Conservation (phyloP, 495 filamentous ascomycete species). For the Talaromyces adpressus region DNA sequence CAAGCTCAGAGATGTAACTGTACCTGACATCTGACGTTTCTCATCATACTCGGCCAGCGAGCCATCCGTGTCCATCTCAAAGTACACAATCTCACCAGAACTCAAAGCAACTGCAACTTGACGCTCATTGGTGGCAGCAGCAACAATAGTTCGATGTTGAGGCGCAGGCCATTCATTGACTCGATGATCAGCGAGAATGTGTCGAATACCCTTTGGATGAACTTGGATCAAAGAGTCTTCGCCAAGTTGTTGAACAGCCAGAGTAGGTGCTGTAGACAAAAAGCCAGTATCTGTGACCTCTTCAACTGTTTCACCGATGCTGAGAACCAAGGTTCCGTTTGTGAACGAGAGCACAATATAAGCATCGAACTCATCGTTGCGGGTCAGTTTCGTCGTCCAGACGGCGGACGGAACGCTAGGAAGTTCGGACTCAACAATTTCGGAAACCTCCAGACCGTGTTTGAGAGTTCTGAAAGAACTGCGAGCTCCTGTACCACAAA, state of each 20-base stretch:
- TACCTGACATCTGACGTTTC: conserved; percentile 91
- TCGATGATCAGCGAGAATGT: conserved; percentile 70
- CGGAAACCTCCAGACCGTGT: conserved; percentile 85
- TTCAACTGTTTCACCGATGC: conserved; percentile 93
- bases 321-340: conserved; percentile 75
- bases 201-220: conserved; percentile 88
- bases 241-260: conserved; percentile 90
- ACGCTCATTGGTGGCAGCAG: conserved; percentile 87
- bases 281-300: conserved; percentile 93
- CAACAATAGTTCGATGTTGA: conserved; percentile 88
- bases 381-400: conserved; percentile 90
- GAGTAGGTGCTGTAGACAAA: conserved; percentile 72
- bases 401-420: conserved; percentile 80
- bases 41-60: conserved; percentile 91
- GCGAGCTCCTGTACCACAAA: conserved; percentile 79
- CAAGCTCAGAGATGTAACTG: conserved; percentile 85
- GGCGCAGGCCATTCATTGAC: conserved; percentile 94
- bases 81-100: conserved; percentile 94
- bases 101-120: conserved; percentile 92
- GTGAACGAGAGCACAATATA: conserved; percentile 66
- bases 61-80: conserved; percentile 91
- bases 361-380: conserved; percentile 75
- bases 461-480: conserved; percentile 88
- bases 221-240: conserved; percentile 91
- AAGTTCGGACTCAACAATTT: conserved; percentile 88